Evolutionary conservation across 164 flowering plant species (phyloP), one percentile per base, ranked within the genome.

Genomic region (Berberis vulgaris): DNA sequence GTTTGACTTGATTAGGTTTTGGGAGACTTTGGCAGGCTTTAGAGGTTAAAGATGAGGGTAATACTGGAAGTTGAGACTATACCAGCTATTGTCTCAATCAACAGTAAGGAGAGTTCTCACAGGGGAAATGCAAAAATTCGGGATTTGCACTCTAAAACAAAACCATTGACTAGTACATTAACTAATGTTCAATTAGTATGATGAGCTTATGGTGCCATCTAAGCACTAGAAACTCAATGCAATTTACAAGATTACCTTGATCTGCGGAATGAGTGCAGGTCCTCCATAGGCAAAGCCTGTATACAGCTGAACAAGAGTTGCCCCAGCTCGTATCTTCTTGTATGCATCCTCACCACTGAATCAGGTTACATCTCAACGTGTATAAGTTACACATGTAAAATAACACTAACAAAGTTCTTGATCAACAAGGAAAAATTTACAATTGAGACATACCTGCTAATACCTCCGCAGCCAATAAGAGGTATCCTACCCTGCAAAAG

Each of bases 331-430:
- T 71, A 94, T 84, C 77, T 86, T 94, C 71, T 80, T 85, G 80
- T 94, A 94, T 39, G 92, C 97, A 78, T 94, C 99, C 83, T 91
- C 91, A 44, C 99, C 99, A 70, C 99, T 94, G 79, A 59, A 78
- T 58, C 59, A 75, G 45, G 49, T 43, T 54, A 11, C 9, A n/a
- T 1, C 39, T 76, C 65, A 60, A 67, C 40, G 56, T 4, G 46
- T 43, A 54, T 59, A 41, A 64, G 54, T 68, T 9, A 67, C 9
- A 12, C 11, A 8, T 6, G 11, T 45, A 38, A 57, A 2, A 57
- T 41, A 45, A 3, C 12, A 39, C 1, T 7, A 9, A 2, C 45
- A 40, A 57, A 26, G 54, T 10, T 7, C 49, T 5, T 8, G 49
- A 46, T 46, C 26, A 26, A 26, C 26, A 46, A 52, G 54, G 12